Conservation (phyloP, 306 rosid genomes). For the Cucurbita maxima region DNA sequence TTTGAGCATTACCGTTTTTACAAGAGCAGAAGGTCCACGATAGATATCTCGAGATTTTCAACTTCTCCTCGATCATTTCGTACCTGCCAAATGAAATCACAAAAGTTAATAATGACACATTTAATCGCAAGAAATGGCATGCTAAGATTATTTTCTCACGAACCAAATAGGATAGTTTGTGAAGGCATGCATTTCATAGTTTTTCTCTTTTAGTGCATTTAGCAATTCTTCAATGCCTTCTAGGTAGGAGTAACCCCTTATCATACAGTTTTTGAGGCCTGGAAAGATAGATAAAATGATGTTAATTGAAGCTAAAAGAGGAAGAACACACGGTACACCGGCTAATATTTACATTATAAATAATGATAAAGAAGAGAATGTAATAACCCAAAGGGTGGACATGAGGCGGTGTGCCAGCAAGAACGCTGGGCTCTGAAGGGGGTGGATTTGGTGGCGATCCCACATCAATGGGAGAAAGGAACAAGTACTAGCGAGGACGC, state of each 20-base stretch:
- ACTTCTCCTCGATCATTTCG: constrained; percentile 67
- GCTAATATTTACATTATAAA: neutral
- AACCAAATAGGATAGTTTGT: constrained; percentile 91
- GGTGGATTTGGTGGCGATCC: too few species aligned
- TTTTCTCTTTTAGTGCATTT: constrained; percentile 38
- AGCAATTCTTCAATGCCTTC: constrained; percentile 74
- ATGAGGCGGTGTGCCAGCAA: too few species aligned
- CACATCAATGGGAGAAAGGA: too few species aligned
- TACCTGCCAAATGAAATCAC: constrained; percentile 40
- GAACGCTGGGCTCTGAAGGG: too few species aligned
- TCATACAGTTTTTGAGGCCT: constrained; percentile 83
- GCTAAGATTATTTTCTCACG: neutral
- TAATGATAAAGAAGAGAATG: neutral
- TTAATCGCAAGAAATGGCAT: neutral
- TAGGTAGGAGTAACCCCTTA: constrained; percentile 52
- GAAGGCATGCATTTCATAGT: constrained; percentile 90
- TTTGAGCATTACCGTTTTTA: constrained; percentile 21
- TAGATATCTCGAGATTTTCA: constrained; percentile 57
- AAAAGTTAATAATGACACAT: neutral
- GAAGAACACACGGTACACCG: neutral
- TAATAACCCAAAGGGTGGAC: too few species aligned
- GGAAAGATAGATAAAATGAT: constrained; percentile 11
- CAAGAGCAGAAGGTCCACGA: constrained; percentile 96
- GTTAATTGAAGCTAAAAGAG: neutral
- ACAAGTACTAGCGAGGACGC: too few species aligned